Evolutionary conservation across 1,284 basidiomycete species (phyloP), one percentile per base, ranked within the genome.

Genomic region (Irpex rosettiformis): DNA sequence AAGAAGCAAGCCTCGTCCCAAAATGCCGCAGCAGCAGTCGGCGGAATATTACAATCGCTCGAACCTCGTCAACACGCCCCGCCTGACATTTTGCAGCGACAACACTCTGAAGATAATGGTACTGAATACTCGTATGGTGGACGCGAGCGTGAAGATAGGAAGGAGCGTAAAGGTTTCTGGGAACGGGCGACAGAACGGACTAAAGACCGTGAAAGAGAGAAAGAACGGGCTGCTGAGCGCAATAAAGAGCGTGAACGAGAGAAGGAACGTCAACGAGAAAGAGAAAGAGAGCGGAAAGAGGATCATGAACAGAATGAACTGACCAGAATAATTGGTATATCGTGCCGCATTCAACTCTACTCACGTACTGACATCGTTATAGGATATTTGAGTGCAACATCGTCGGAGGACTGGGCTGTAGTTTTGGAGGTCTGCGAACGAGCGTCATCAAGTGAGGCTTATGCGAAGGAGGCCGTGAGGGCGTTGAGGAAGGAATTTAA

Each of bases 371-470:
- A 54, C 18, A 54, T 40, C 21, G 28, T 7, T 21, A 10, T 22
- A 91, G 89, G 88, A 0, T 91, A 81, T 65, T 75, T 90, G 13
- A 88, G 88, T 3, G 88, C 88, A 0, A 89, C 86, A 0, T 79
- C 85, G 0, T 86, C 86, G 3, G 89, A 91, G 68, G 88, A 93
- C 67, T 91, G 89, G 89, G 71, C 79, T 0, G 77, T 92, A 33
- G 87, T 91, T 0, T 74, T 91, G 30, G 89, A 92, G 57, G 84
- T 93, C 18, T 91, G 89, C 64, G 89, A 93, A 56, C 78, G 85
- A 52, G 86, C 88, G 0, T 88, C 86, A 1, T 72, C 79, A 0
- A 88, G 65, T 66, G 88, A 91, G 60, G 66, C 72, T 8, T 83
- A 82, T 58, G 89, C 90, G 10, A 91, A 88, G 68, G 89, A 91